Evolutionary conservation across 2,329 filamentous ascomycete species (phyloP).

Genomic region (Talaromyces sp.): DNA sequence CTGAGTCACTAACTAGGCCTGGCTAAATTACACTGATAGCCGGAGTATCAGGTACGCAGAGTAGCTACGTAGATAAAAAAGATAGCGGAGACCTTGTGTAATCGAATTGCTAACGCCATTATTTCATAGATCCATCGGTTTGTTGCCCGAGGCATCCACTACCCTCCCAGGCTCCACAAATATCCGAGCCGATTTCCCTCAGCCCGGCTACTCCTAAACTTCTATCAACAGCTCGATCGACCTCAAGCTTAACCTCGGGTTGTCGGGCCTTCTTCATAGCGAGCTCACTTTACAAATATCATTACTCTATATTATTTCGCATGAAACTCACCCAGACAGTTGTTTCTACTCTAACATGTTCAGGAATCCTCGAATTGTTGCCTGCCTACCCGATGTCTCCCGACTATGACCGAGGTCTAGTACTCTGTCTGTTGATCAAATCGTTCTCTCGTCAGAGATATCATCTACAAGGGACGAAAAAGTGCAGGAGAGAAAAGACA

Average conservation of each 20-base stretch:
- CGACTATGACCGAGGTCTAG: constrained; percentile 4
- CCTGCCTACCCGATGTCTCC: constrained; percentile 6
- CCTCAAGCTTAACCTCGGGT: constrained; percentile 13
- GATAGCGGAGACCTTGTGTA: constrained; percentile 14
- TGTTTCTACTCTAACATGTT: not conserved
- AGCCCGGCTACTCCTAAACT: not conserved
- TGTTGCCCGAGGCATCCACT: constrained; percentile 11
- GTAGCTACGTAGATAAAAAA: not conserved
- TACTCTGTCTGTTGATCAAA: not conserved
- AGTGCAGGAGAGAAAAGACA: not conserved
- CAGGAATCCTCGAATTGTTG: not conserved
- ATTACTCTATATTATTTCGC: constrained; percentile 1
- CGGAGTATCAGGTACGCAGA: not conserved
- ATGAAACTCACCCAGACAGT: not conserved
- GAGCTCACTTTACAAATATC: constrained; percentile 5
- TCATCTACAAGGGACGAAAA: not conserved
- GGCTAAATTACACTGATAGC: not conserved
- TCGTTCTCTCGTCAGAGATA: not conserved
- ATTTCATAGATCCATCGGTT: not conserved
- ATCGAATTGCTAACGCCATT: constrained; percentile 16
- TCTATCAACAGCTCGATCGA: not conserved
- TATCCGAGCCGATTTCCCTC: constrained; percentile 12
- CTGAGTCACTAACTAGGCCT: not conserved
- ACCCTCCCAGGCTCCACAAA: constrained; percentile 8
- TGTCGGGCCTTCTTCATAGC: not conserved